Evolutionary conservation across 768 basidiomycete species (phyloP).

Genomic region (Symmetrospora coprosmae): DNA sequence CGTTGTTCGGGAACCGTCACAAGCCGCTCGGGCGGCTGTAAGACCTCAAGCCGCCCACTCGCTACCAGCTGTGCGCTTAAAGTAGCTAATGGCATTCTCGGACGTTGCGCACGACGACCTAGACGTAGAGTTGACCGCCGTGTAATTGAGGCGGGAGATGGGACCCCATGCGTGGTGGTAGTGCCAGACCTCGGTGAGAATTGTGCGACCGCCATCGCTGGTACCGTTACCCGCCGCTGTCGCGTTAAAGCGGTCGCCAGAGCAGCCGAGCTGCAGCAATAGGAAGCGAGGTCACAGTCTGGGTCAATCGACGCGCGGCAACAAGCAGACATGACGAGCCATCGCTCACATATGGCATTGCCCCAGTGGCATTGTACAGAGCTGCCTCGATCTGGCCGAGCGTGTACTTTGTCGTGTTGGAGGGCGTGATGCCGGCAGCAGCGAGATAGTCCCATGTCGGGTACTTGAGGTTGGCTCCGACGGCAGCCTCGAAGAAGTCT

Average conservation of each 20-base stretch:
- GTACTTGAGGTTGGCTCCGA: slow-evolving; percentile 41
- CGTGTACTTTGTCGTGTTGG: slow-evolving; percentile 47
- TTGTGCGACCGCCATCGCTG: not conserved
- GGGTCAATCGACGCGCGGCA: not conserved
- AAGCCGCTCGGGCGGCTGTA: no score
- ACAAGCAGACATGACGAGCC: not conserved
- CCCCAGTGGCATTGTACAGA: slow-evolving; percentile 20
- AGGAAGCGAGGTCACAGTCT: not conserved
- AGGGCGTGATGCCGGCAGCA: slow-evolving; percentile 59
- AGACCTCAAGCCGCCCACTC: no score
- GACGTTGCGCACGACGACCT: not conserved
- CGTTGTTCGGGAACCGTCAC: no score
- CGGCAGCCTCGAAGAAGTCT: slow-evolving; percentile 33
- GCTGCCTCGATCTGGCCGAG: slow-evolving; percentile 36
- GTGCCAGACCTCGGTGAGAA: slow-evolving; percentile 12
- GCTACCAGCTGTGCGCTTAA: no score
- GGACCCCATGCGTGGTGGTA: slow-evolving; percentile 1
- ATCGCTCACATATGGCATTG: slow-evolving; percentile 3
- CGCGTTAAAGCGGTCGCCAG: slow-evolving; percentile 4
- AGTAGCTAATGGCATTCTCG: slow-evolving; percentile 1
- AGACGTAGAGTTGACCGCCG: not conserved
- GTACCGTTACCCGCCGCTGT: slow-evolving; percentile 6
- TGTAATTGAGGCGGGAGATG: not conserved
- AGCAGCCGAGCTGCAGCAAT: slow-evolving; percentile 11
- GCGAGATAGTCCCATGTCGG: slow-evolving; percentile 62